Base-by-base conservation (phyloP, 148 eudicot genomes). In the Nepenthes gracilis region DNA sequence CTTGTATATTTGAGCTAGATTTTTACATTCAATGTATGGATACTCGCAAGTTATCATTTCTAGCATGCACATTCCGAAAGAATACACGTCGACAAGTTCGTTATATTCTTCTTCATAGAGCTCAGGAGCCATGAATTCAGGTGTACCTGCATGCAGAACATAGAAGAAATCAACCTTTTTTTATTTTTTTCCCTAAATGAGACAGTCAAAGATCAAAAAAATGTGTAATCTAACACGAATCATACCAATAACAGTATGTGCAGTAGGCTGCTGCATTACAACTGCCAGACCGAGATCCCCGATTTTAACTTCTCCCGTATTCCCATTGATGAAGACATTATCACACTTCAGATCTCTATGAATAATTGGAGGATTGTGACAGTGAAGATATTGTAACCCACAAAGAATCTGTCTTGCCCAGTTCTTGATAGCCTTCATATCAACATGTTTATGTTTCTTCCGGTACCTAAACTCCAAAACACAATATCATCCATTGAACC, bases 71-170 rank as follows among this genome's bases (percentile, higher is more conserved):
- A 91, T 79, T 23, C 97, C 97, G 49, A 91, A 91, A 12, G 96
- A 78, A 83, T 91, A 91, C 63, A 85, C 69, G 68, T 91, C 96
- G 9, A 91, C 90, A 54, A 87, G 83, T 72, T 85, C 85, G 66
- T 81, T 73, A 66, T 91, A 91, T 56, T 85, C 84, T 58, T 87
- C 97, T 4, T 91, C 93, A 70, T 83, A 87, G n/a, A 91, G 82
- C 75, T 87, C 95, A 2, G 97, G 97, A 49, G 97, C 97, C 96
- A 91, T 91, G 73, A 87, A 91, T 65, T 85, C 97, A 55, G 97
- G 96, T 36, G 97, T 91, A 57, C 96, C 96, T 85, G 74, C 12
- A 5, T 48, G 9, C 45, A 53, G 58, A 48, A 58, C 47, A 71
- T 33, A 23, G 36, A 10, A 60, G 45, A 50, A 23, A 10, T 36